Percentiles rank a stretch among this genome's conserved stretches.
Evolutionary conservation across 2,329 filamentous ascomycete species (phyloP).

Genomic region (Sporothrix euskadiensis): DNA sequence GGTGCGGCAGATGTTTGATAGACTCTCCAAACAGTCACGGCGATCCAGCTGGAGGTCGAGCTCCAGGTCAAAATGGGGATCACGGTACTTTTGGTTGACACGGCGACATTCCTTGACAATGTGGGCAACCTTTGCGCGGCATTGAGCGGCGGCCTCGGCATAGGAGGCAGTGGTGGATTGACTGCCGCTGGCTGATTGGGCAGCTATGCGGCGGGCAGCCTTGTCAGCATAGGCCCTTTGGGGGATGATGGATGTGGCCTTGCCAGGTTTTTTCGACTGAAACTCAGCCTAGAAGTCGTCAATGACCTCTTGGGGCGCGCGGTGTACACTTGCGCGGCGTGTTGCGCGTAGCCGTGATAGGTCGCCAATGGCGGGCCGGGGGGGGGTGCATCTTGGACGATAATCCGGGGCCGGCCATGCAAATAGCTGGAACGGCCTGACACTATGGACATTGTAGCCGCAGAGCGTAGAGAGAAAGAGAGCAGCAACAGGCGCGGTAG

Average conservation of each 20-base stretch:
- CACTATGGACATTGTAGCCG: conserved; percentile 13
- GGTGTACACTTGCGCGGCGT: conserved; percentile 22
- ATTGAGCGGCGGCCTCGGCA: conserved; percentile 69
- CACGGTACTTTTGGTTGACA: conserved; percentile 81
- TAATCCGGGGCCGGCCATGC: background rate
- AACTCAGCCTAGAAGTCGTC: conserved; percentile 75
- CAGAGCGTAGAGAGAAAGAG: background rate
- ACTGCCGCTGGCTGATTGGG: conserved; percentile 52
- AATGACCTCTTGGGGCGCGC: conserved; percentile 64
- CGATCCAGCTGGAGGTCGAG: conserved; percentile 65
- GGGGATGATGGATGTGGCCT: conserved; percentile 70
- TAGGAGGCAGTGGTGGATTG: conserved; percentile 64
- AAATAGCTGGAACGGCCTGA: background rate
- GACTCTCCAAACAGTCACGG: conserved; percentile 50
- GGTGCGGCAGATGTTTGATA: conserved; percentile 25
- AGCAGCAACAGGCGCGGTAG: background rate
- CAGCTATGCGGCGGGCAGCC: conserved; percentile 57
- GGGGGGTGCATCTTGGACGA: background rate
- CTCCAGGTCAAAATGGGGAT: conserved; percentile 85
- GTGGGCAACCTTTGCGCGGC: conserved; percentile 63
- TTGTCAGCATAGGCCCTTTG: conserved; percentile 65
- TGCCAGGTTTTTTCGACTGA: conserved; percentile 68
- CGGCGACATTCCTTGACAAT: conserved; percentile 68
- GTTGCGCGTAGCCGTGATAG: background rate
- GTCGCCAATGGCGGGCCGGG: background rate